phyloP scores from a whole-genome alignment of 2,329 filamentous ascomycete species.

The Paecilomyces sp. region DNA sequence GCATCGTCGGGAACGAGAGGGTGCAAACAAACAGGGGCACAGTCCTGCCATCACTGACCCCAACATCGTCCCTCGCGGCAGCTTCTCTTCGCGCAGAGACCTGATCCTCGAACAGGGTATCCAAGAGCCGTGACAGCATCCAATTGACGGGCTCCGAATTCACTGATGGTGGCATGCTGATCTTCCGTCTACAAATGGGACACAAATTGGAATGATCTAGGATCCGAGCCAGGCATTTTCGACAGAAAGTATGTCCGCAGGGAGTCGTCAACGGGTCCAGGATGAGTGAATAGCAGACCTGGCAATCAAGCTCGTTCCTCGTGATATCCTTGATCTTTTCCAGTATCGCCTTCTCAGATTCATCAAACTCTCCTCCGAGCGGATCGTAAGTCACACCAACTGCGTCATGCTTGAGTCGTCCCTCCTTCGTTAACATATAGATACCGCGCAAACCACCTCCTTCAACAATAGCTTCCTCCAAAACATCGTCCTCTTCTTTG shows the following conservation, averaged over 20 bases:
- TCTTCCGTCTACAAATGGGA: conserved; percentile 66
- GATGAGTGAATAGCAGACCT: conserved; percentile 77
- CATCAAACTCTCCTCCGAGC: conserved; percentile 2
- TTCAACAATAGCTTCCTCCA: conserved; percentile 29
- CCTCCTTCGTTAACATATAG: conserved; percentile 58
- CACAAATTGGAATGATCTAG: conserved; percentile 73
- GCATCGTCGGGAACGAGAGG: conserved; percentile 72
- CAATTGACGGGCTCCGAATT: conserved; percentile 52
- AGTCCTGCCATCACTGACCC: conserved; percentile 49
- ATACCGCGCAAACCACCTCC: conserved; percentile 59
- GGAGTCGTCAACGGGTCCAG: conserved; percentile 75
- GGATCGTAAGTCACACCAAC: conserved; percentile 48
- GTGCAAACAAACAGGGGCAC: conserved; percentile 76
- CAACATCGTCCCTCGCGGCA: conserved; percentile 51
- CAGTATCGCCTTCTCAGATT: conserved; percentile 46
- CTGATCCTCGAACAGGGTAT: conserved; percentile 62
- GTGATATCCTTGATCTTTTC: conserved; percentile 54
- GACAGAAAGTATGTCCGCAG: conserved; percentile 87
- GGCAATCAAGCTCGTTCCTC: conserved; percentile 72
- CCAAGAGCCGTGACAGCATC: conserved; percentile 56
- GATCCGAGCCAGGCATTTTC: conserved; percentile 66
- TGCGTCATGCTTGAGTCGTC: conserved; percentile 48
- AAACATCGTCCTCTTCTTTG: conserved; percentile 4
- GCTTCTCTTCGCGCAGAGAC: conserved; percentile 52
- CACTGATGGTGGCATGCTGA: conserved; percentile 49